Conservation (phyloP, 805 yeast species). For the Candida oleophila region DNA sequence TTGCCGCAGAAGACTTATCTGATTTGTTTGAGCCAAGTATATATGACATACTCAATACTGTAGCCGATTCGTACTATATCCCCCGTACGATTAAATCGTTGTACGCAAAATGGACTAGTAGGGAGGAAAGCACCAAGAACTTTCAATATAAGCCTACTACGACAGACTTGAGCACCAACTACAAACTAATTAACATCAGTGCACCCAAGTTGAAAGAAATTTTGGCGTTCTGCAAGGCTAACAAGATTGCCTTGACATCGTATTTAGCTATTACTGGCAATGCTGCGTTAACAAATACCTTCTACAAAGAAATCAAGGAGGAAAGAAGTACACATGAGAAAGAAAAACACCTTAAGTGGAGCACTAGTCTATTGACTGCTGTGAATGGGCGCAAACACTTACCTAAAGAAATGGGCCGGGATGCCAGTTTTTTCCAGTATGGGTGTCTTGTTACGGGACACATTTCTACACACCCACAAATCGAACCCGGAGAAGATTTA, state of each 20-base stretch:
- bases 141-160: background rate
- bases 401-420: conserved; percentile 5
- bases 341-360: conserved; percentile 1
- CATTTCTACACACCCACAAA: conserved; percentile 1
- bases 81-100: background rate
- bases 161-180: conserved; percentile 6
- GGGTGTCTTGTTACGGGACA: conserved; percentile 7
- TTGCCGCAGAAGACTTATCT: conserved; percentile 1
- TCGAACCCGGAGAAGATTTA: background rate
- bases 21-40: conserved; percentile 3
- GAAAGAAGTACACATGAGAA: too few species aligned
- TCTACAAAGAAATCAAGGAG: conserved; percentile 9
- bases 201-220: conserved; percentile 10
- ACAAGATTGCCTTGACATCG: conserved; percentile 21
- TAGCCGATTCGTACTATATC: background rate
- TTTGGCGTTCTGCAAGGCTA: conserved; percentile 11
- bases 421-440: conserved; percentile 3
- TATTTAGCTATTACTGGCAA: conserved; percentile 14
- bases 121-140: background rate
- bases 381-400: conserved; percentile 13
- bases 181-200: conserved; percentile 12
- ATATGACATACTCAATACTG: background rate
- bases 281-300: conserved; percentile 13
- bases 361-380: conserved; percentile 7
- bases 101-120: background rate